phyloP scores from a whole-genome alignment of 345 rosid species.

The Salix udensis region DNA sequence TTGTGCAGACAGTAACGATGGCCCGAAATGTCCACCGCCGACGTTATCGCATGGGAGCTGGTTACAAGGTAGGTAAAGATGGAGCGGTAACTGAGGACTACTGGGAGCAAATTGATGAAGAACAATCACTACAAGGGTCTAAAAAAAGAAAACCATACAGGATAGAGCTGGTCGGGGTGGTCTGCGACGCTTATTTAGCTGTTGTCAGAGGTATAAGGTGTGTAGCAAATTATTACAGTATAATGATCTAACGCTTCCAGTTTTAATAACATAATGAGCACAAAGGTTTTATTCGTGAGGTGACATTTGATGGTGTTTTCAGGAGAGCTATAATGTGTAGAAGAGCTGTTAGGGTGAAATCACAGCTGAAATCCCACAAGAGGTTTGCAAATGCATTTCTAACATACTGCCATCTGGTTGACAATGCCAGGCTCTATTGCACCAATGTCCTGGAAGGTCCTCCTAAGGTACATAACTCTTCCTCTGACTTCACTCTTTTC shows the following conservation, averaged over 20 bases:
- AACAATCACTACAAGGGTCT: slow-evolving; percentile 17
- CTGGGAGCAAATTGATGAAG: slow-evolving; percentile 57
- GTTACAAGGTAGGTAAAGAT: slow-evolving; percentile 61
- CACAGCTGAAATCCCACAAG: slow-evolving; percentile 81
- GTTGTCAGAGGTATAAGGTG: slow-evolving; percentile 88
- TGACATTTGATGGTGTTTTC: not conserved
- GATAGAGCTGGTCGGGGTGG: slow-evolving; percentile 80
- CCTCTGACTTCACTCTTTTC: slow-evolving; percentile 7
- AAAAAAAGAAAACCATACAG: slow-evolving; percentile 57
- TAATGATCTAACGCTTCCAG: not conserved
- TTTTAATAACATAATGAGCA: not conserved
- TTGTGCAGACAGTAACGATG: slow-evolving; percentile 79
- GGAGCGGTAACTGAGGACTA: slow-evolving; percentile 66
- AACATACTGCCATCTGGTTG: slow-evolving; percentile 63
- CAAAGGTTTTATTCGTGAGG: not conserved
- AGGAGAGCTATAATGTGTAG: slow-evolving; percentile 80
- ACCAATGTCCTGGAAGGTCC: slow-evolving; percentile 72
- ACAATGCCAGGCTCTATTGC: slow-evolving; percentile 76
- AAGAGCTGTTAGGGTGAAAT: slow-evolving; percentile 81
- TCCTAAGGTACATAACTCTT: slow-evolving; percentile 52
- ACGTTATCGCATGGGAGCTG: slow-evolving; percentile 74
- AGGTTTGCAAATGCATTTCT: slow-evolving; percentile 80
- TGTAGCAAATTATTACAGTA: not conserved
- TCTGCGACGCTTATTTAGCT: slow-evolving; percentile 88
- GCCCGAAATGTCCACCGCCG: slow-evolving; percentile 69